Evolutionary conservation across 805 yeast species (phyloP).

Genomic region (Hanseniaspora nectarophila): DNA sequence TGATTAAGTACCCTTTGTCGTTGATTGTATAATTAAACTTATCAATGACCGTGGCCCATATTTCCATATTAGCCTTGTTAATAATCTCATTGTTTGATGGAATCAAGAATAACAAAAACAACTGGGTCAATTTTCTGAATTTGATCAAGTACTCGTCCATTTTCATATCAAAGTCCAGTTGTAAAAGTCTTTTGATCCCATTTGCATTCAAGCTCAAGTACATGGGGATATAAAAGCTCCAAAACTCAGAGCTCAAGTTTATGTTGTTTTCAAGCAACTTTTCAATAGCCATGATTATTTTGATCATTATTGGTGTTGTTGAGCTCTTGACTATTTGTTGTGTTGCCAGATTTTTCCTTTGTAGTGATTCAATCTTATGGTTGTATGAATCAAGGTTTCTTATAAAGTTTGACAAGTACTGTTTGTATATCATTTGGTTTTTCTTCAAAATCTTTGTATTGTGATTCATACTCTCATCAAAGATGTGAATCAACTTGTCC

Average conservation of each 20-base stretch:
- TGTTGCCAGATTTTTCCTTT: not conserved
- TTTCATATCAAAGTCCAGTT: not conserved
- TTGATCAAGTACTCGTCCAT: constrained; percentile 2
- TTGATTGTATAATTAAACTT: not conserved
- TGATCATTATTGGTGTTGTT: not conserved
- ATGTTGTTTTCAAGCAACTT: not conserved
- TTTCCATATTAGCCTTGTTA: not conserved
- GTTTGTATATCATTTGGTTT: not conserved
- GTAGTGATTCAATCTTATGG: not conserved
- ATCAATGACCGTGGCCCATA: not conserved
- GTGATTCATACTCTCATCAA: not conserved
- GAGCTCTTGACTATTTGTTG: not conserved
- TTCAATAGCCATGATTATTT: constrained; percentile 6
- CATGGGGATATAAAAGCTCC: constrained; percentile 12
- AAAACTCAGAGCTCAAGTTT: constrained; percentile 1
- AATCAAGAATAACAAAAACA: constrained; percentile 5
- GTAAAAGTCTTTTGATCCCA: not conserved
- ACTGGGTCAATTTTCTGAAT: constrained; percentile 6
- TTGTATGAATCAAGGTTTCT: constrained; percentile 8
- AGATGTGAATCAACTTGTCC: not conserved
- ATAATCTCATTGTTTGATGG: not conserved
- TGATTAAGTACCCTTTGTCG: not conserved
- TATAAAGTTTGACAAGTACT: constrained; percentile 7
- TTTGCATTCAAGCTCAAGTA: not conserved
- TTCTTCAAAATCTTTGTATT: not conserved